Evolutionary conservation across 1,284 basidiomycete species (phyloP).

Genomic region (Leccinum pallidistipes): DNA sequence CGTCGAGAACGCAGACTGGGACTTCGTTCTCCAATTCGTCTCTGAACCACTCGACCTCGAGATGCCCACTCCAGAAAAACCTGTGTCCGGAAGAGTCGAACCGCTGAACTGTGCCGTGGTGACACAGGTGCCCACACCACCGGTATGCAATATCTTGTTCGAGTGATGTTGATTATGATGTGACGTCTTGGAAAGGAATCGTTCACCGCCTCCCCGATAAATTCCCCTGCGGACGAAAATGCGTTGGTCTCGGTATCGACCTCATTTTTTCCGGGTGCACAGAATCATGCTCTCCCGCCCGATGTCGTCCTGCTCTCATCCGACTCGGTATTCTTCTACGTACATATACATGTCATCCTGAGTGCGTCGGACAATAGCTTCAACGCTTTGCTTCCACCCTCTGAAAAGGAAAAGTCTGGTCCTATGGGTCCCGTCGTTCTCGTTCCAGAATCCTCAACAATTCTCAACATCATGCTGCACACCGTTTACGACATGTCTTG

Average conservation of each 20-base stretch:
- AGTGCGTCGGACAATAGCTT: constrained; percentile 55
- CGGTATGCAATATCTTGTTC: constrained; percentile 42
- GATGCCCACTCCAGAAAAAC: constrained; percentile 36
- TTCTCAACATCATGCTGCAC: constrained; percentile 65
- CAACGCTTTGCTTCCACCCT: constrained; percentile 44
- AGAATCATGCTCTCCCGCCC: constrained; percentile 51
- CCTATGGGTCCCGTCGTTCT: constrained; percentile 46
- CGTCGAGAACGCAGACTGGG: constrained; percentile 56
- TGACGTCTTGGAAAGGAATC: constrained; percentile 41
- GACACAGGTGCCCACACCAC: constrained; percentile 64
- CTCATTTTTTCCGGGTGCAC: constrained; percentile 71
- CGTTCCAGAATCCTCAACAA: constrained; percentile 49
- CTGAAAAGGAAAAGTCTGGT: constrained; percentile 30
- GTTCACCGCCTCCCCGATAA: constrained; percentile 47
- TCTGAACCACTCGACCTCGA: constrained; percentile 52
- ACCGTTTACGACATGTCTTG: constrained; percentile 59
- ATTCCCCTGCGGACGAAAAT: constrained; percentile 39
- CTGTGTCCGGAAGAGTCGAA: constrained; percentile 34
- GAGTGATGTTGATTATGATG: constrained; percentile 6
- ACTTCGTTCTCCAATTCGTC: constrained; percentile 62
- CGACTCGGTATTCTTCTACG: constrained; percentile 76
- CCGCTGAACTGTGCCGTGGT: constrained; percentile 16
- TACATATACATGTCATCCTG: constrained; percentile 52
- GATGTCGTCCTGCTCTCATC: constrained; percentile 66
- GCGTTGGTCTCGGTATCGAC: constrained; percentile 73